Evolutionary conservation across 2,329 filamentous ascomycete genomes (phyloP), one percentile per base, ranked within the genome.

Genomic region (Colletotrichum sp.): DNA sequence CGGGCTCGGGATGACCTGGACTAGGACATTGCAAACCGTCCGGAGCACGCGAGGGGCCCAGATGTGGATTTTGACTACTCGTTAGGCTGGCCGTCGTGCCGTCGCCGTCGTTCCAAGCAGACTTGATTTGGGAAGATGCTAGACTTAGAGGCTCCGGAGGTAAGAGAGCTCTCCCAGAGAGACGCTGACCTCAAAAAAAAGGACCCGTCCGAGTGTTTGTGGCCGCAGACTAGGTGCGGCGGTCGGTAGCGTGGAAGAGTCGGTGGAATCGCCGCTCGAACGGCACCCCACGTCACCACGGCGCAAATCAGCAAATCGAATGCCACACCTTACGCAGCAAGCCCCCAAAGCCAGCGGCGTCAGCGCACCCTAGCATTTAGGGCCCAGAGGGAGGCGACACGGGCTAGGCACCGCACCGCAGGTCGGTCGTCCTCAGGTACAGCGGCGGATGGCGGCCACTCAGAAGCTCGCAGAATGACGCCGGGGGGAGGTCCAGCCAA

Each of bases 321-420:
- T 70, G 71, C 39, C 71, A 28, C 39, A 49, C 59, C 26, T 74
- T 71, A 71, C 67, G 34, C 67, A 74, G 67, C 71, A 70, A 52
- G 44, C 44, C 44, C 10, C n/a, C n/a, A 21, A 21, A 52, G 36
- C 36, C 34, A 49, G 36, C 36, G 34, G 62, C 34, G 30, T 62
- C 59, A 34, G 28, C 32, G 32, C 36, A 18, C 64, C 39, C 10
- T 24, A 34, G 64, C 34, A 49, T 34, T 24, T 39, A 39, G 62
- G 21, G 62, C 44, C 44, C n/a, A 52, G 44, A 52, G 44, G 44
- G 44, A 52, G 44, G 44, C 62, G 36, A 64, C 34, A 15, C 30
- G 18, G 55, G 55, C 26, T 59, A 52, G 44, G 44, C 44, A 52
- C 44, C n/a, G 44, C 32, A 52, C 26, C 16, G 52, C 52, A 57